These are phyloP conservation scores for Emergomyces africanus DNA, from an alignment of 2,329 filamentous ascomycete genomes.

Conservation along the genomic window DNA sequence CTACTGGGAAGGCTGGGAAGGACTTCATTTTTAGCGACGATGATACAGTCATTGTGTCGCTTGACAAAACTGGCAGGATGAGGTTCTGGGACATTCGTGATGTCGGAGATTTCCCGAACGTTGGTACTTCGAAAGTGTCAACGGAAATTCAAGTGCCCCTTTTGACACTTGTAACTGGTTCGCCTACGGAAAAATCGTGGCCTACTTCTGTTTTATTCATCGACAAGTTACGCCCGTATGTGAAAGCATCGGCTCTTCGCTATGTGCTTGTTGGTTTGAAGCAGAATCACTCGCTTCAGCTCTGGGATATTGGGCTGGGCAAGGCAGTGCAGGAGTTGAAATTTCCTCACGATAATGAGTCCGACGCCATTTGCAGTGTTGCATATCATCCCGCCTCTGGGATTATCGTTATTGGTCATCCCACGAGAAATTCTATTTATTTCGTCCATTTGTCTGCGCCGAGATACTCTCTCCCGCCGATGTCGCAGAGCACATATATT, in stretches of 20 bases:
- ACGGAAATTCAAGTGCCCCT: constrained; percentile 77
- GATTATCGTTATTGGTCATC: constrained; percentile 90
- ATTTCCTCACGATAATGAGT: constrained; percentile 89
- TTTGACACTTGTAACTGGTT: constrained; percentile 74
- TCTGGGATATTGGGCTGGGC: constrained; percentile 92
- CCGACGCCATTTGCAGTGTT: constrained; percentile 95
- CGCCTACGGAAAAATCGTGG: constrained; percentile 86
- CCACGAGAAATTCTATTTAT: constrained; percentile 93
- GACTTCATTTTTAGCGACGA: constrained; percentile 98
- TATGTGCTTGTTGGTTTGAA: constrained; percentile 98
- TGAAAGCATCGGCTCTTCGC: constrained; percentile 75
- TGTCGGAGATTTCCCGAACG: constrained; percentile 40
- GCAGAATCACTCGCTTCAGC: constrained; percentile 95
- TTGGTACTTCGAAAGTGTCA: constrained; percentile 32
- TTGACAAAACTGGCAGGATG: constrained; percentile 92
- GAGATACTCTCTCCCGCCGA: constrained; percentile 66
- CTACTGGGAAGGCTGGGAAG: constrained; percentile 94
- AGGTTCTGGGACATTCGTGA: constrained; percentile 97
- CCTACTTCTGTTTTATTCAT: constrained; percentile 92
- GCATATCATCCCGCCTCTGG: constrained; percentile 85
- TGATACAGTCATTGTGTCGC: constrained; percentile 82
- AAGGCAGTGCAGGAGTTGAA: constrained; percentile 97
- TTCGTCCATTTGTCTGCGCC: constrained; percentile 92
- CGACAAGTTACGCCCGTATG: constrained; percentile 88
- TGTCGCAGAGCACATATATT: constrained; percentile 83